Evolutionary conservation across 768 basidiomycete genomes (phyloP).

Genomic region (Suillus americanus): DNA sequence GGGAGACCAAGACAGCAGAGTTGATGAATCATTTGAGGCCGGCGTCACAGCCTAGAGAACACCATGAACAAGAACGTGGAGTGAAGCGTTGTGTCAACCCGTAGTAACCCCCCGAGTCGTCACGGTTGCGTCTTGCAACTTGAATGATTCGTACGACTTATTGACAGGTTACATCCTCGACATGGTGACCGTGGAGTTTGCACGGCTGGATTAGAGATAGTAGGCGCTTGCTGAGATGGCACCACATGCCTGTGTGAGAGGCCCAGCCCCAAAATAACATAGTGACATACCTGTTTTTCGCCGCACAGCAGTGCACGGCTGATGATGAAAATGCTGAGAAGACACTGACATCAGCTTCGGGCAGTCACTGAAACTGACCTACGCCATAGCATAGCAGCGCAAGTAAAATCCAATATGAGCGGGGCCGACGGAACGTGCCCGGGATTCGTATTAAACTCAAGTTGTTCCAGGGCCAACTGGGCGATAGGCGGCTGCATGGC

Average conservation of each 20-base stretch:
- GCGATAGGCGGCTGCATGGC: conserved; percentile 1
- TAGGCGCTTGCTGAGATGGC: neutral
- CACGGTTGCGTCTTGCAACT: neutral
- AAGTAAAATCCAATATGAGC: neutral
- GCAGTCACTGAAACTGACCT: neutral
- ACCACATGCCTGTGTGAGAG: neutral
- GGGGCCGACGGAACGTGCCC: neutral
- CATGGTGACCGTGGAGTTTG: neutral
- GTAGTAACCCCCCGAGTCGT: neutral
- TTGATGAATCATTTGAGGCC: neutral
- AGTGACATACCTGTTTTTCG: neutral
- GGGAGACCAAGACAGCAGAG: neutral
- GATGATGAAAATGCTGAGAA: neutral
- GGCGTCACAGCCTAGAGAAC: neutral
- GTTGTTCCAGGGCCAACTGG: neutral
- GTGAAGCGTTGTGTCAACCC: neutral
- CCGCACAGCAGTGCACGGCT: neutral
- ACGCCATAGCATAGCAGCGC: neutral
- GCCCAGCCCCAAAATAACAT: neutral
- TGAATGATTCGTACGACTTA: neutral
- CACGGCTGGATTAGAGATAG: neutral
- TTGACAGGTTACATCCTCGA: neutral
- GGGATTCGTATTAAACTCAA: neutral
- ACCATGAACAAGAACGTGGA: neutral
- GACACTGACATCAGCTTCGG: neutral